A percentile compares a stretch with the other conserved stretches of the same genome.
phyloP scores from a whole-genome alignment of 2,329 filamentous ascomycete genomes.

The Claviceps fusiformis region DNA sequence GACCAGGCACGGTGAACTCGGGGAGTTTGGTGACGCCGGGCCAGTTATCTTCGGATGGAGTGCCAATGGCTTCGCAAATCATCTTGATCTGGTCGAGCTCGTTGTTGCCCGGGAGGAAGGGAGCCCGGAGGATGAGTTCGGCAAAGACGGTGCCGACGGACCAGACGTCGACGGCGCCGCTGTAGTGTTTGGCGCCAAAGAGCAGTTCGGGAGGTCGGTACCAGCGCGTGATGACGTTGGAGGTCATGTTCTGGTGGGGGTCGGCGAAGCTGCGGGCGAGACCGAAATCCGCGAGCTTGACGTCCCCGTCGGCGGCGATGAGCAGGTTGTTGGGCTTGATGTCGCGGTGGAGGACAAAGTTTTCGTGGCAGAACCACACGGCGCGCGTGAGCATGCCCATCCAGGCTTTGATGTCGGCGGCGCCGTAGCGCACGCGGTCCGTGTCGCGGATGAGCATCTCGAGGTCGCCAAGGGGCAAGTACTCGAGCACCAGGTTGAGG shows the following conservation, averaged over 20 bases:
- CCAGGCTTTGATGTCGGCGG: conserved; percentile 92
- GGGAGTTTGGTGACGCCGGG: conserved; percentile 73
- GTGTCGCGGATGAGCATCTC: conserved; percentile 88
- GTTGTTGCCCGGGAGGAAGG: conserved; percentile 70
- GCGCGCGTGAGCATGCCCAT: conserved; percentile 93
- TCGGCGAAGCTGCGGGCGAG: conserved; percentile 82
- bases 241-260: conserved; percentile 78
- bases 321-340: conserved; percentile 98
- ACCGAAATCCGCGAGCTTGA: conserved; percentile 97
- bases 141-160: conserved; percentile 86
- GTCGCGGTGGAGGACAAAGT: conserved; percentile 86
- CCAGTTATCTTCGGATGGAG: conserved; percentile 90
- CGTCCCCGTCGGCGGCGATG: conserved; percentile 80
- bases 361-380: conserved; percentile 94
- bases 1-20: conserved; percentile 61
- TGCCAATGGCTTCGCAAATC: conserved; percentile 76
- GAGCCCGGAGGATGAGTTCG: conserved; percentile 70
- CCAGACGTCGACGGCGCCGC: conserved; percentile 87
- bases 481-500: conserved; percentile 89
- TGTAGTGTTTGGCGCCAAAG: conserved; percentile 81
- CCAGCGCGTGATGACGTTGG: conserved; percentile 92
- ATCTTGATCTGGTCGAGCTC: conserved; percentile 78
- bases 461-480: conserved; percentile 82
- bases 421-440: conserved; percentile 63
- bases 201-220: conserved; percentile 90